Percentiles rank a stretch among this genome's conserved stretches.
phyloP scores from a whole-genome alignment of 2,329 filamentous ascomycete species.

The Aureobasidium melanogenum region DNA sequence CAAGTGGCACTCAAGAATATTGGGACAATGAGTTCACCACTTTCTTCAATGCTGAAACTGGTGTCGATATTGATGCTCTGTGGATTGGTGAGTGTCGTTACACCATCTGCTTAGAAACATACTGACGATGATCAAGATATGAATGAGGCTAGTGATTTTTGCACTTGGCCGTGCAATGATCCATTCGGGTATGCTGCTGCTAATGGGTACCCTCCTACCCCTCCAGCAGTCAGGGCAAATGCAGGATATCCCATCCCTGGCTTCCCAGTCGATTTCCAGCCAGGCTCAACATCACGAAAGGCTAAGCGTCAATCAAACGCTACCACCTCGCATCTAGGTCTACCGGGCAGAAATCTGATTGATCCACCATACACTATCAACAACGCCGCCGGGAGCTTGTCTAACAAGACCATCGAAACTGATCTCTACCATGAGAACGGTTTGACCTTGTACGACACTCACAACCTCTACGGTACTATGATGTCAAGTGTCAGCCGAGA shows the following conservation, averaged over 20 bases:
- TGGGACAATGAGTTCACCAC: constrained; percentile 60
- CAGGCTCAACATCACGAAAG: constrained; percentile 26
- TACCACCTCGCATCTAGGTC: constrained; percentile 33
- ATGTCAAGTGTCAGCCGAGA: constrained; percentile 59
- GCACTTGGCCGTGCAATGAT: constrained; percentile 29
- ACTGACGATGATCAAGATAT: constrained; percentile 46
- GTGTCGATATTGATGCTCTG: constrained; percentile 67
- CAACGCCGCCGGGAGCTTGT: constrained; percentile 45
- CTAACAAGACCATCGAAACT: constrained; percentile 49
- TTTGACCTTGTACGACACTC: constrained; percentile 61
- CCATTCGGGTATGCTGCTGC: constrained; percentile 29
- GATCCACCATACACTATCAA: constrained; percentile 57
- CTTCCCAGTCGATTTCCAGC: constrained; percentile 60
- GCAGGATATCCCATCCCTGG: constrained; percentile 56
- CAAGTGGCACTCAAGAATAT: constrained; percentile 52
- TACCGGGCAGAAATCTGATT: constrained; percentile 55
- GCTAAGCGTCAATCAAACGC: constrained; percentile 15
- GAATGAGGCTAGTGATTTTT: constrained; percentile 52
- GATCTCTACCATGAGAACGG: constrained; percentile 61
- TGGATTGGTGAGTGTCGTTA: constrained; percentile 38
- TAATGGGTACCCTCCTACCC: constrained; percentile 48
- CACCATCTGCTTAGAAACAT: background rate
- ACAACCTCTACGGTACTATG: constrained; percentile 68
- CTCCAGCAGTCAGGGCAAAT: constrained; percentile 51
- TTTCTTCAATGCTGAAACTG: constrained; percentile 56